phyloP scores from a whole-genome alignment of 768 basidiomycete species.

The Paxillus rubicundulus region DNA sequence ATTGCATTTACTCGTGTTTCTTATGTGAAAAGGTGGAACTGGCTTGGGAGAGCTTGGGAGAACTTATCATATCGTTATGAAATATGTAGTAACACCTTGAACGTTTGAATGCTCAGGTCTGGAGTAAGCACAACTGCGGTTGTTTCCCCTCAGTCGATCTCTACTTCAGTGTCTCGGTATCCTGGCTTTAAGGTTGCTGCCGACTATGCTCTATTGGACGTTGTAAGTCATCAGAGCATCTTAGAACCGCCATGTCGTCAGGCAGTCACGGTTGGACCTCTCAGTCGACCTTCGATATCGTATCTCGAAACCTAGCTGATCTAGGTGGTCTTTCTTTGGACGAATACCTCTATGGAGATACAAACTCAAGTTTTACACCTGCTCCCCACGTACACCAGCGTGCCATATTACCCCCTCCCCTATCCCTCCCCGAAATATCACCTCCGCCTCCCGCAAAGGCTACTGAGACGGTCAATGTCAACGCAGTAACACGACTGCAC shows the following conservation, averaged over 20 bases:
- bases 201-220: not conserved
- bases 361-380: not conserved
- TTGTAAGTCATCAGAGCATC: not conserved
- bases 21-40: too few species aligned
- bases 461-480: conserved; percentile 9
- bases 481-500: conserved; percentile 37
- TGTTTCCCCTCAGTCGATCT: too few species aligned
- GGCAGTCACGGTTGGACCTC: not conserved
- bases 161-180: not conserved
- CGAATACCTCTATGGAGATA: conserved; percentile 20
- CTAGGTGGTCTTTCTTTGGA: conserved; percentile 30
- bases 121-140: too few species aligned
- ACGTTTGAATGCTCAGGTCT: too few species aligned
- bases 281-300: conserved; percentile 19
- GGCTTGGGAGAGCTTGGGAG: too few species aligned
- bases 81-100: too few species aligned
- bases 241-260: not conserved
- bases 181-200: not conserved
- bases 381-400: not conserved
- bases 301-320: conserved; percentile 24
- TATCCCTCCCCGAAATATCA: conserved; percentile 1
- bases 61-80: too few species aligned
- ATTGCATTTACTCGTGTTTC: too few species aligned
- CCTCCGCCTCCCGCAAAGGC: not conserved
- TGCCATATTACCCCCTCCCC: not conserved